Base-by-base conservation (phyloP, 2,329 filamentous ascomycete species). In the Alternaria tenuissima region DNA sequence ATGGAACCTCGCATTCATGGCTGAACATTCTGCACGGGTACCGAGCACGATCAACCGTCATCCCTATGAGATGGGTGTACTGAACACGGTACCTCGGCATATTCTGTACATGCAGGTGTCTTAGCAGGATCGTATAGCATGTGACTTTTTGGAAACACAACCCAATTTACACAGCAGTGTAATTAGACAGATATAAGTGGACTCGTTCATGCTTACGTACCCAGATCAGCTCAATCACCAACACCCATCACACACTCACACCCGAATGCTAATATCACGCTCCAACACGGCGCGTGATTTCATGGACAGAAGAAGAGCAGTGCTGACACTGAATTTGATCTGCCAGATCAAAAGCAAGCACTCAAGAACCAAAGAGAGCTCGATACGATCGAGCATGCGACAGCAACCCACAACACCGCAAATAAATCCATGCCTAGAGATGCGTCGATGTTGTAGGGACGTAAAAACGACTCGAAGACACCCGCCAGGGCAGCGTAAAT, bases 381-480 rank as follows among this genome's bases (percentile, higher is more conserved):
- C 28, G 44, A 26, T 47, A 12, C 44, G 24, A 30, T 30, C 9
- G 44, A 47, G 44, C 24, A 20, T 22, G 44, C 44, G 24, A 47
- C 44, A 18, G 24, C 44, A 28, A 47, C 20, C 44, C 44, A 47
- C 12, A 47, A 26, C n/a, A 47, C 26, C n/a, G 14, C 26, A 22
- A 47, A 47, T 26, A 47, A 5, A 16, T 4, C 12, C 44, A 47
- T 26, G n/a, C 44, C 44, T 12, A 47, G 14, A 11, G 44, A 47
- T 47, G 44, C 26, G 16, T 47, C 44, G 16, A 47, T 47, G 44
- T 47, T 47, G 26, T 47, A 30, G 12, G 44, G 26, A 26, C 44
- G 44, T 26, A 47, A 32, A 26, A 47, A 14, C 44, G 44, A 47
- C 44, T 47, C 28, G 26, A 47, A 47, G 7, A 47, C 44, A 47